phyloP scores from a whole-genome alignment of 1,139 yeast genomes.

The Geotrichum bryndzae region DNA sequence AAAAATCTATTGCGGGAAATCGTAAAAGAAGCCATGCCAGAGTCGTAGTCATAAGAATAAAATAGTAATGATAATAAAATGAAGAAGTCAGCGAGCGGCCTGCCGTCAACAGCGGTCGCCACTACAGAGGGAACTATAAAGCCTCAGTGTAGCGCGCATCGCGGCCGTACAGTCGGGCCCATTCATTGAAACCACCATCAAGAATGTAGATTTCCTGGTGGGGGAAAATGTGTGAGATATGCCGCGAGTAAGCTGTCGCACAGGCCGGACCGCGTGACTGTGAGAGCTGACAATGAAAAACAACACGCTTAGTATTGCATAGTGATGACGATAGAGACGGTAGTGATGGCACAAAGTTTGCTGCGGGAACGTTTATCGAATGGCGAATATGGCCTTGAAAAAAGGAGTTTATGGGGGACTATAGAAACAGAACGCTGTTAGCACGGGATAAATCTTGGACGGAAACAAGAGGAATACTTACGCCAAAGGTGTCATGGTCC shows the following conservation, averaged over 20 bases:
- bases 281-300: conserved; percentile 85
- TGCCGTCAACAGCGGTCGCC: neutral
- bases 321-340: conserved; percentile 42
- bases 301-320: conserved; percentile 46
- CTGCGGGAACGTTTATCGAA: conserved; percentile 58
- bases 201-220: conserved; percentile 61
- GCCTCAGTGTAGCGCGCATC: neutral
- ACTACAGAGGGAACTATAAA: neutral
- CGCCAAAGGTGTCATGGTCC: conserved; percentile 68
- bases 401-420: neutral
- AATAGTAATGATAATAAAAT: neutral
- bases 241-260: conserved; percentile 60
- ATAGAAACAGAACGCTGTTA: conserved; percentile 22
- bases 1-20: neutral
- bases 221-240: conserved; percentile 37
- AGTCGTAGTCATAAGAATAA: neutral
- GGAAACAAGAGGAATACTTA: conserved; percentile 29
- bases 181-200: conserved; percentile 75
- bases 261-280: conserved; percentile 90
- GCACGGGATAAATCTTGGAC: neutral
- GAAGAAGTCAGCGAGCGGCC: neutral
- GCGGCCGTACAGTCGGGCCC: conserved; percentile 70
- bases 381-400: conserved; percentile 59
- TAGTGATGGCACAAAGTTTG: conserved; percentile 41
- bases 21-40: neutral